These are phyloP conservation scores for Brachypodium distachyon DNA, from an alignment of 202 grass and related monocot species.

Conservation along the genomic window DNA sequence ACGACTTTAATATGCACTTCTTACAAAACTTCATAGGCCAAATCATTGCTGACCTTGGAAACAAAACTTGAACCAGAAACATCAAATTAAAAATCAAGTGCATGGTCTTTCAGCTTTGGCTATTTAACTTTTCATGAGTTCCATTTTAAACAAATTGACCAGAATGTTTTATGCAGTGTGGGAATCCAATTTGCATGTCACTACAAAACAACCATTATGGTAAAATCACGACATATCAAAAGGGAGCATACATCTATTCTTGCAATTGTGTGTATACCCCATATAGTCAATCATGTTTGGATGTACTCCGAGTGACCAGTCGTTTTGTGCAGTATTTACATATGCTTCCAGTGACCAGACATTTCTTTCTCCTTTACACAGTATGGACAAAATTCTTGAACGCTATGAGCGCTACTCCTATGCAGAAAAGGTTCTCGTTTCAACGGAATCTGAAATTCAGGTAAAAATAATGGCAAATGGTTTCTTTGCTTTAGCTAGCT, in stretches of 20 bases:
- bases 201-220: neutral
- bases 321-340: neutral
- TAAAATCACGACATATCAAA: neutral
- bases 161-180: neutral
- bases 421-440: conserved; percentile 53
- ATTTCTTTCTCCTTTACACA: conserved; percentile 26
- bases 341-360: neutral
- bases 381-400: conserved; percentile 97
- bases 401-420: conserved; percentile 70
- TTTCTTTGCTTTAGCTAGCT: neutral
- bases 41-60: too few species aligned
- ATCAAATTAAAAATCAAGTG: too few species aligned
- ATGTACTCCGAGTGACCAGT: neutral
- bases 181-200: neutral
- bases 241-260: neutral
- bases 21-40: too few species aligned
- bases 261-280: neutral
- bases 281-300: neutral
- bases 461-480: conserved; percentile 10
- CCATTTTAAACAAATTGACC: neutral
- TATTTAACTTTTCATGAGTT: neutral
- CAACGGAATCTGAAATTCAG: conserved; percentile 58
- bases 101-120: neutral
- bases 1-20: too few species aligned
- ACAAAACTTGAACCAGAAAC: too few species aligned